Conservation (phyloP, 2,329 filamentous ascomycete genomes). For the Calonectria pauciramosa region DNA sequence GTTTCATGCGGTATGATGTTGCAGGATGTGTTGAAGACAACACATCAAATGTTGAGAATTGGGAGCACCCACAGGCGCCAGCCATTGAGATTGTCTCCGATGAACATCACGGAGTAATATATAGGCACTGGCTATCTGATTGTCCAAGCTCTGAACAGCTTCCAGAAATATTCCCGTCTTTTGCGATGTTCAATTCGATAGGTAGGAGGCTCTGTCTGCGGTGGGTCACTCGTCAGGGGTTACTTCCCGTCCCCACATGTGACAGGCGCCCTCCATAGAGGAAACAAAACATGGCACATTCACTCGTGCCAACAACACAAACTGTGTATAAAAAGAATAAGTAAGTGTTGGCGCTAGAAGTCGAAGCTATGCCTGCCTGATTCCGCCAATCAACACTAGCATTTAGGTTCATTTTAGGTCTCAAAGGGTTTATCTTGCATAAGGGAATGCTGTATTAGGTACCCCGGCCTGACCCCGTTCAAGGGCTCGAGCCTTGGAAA, state of each 20-base stretch:
- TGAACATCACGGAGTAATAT: neutral
- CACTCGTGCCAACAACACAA: neutral
- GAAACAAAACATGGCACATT: constrained; percentile 8
- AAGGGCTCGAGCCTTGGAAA: constrained; percentile 1
- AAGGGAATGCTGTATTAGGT: neutral
- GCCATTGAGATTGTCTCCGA: too few relatives aligned
- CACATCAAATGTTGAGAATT: neutral
- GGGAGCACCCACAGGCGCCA: neutral
- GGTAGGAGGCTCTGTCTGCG: constrained; percentile 15
- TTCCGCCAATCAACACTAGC: neutral
- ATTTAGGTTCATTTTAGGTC: neutral
- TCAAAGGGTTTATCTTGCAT: neutral
- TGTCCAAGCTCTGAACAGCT: too few relatives aligned
- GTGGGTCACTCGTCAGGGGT: constrained; percentile 8
- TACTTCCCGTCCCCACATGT: constrained; percentile 10
- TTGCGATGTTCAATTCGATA: constrained; percentile 3
- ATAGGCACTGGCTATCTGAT: neutral
- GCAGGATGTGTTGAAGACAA: neutral
- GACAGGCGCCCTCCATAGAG: constrained; percentile 9
- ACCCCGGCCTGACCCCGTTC: neutral
- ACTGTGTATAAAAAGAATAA: neutral
- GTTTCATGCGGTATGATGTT: constrained; percentile 11
- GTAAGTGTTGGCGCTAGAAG: neutral
- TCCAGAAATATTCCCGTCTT: neutral
- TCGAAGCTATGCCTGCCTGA: neutral